These are phyloP conservation scores for Brassica balearica DNA, from an alignment of 441 rosid genomes.

Conservation along the genomic window DNA sequence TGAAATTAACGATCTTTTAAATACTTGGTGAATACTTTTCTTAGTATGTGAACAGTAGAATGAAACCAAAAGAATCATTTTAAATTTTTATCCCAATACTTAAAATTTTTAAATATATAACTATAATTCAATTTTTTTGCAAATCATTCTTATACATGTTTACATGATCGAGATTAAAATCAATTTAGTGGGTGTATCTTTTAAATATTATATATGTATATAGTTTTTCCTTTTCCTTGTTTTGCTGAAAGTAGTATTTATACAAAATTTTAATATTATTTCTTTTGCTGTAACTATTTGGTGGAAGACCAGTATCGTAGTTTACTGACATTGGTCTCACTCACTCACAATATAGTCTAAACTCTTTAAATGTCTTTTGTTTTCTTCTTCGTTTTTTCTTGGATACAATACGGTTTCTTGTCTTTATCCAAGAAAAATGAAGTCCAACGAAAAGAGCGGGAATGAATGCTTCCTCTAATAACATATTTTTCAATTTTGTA, in stretches of 20 bases:
- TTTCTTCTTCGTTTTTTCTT: conserved; percentile 42
- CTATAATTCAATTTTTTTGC: neutral
- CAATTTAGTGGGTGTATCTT: conserved; percentile 1
- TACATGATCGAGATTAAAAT: conserved; percentile 5
- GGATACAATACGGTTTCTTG: conserved; percentile 35
- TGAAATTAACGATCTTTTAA: too few relatives aligned
- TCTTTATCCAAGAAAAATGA: conserved; percentile 39
- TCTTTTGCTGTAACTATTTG: conserved; percentile 22
- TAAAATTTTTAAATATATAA: neutral
- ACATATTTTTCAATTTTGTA: neutral
- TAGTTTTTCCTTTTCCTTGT: neutral
- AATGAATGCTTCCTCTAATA: conserved; percentile 33
- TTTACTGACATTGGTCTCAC: conserved; percentile 46
- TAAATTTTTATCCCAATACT: neutral
- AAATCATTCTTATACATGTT: conserved; percentile 7
- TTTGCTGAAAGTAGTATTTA: neutral
- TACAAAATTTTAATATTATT: neutral
- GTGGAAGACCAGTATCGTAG: conserved; percentile 41
- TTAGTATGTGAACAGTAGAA: neutral
- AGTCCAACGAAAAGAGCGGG: conserved; percentile 47
- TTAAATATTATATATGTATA: neutral
- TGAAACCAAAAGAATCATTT: neutral
- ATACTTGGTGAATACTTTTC: conserved; percentile 4
- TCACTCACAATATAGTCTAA: conserved; percentile 38
- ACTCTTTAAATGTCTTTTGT: conserved; percentile 31